These are phyloP conservation scores for Skeletonema marinoi DNA, from an alignment of 108 stramenopile genomes.

Conservation along the genomic window DNA sequence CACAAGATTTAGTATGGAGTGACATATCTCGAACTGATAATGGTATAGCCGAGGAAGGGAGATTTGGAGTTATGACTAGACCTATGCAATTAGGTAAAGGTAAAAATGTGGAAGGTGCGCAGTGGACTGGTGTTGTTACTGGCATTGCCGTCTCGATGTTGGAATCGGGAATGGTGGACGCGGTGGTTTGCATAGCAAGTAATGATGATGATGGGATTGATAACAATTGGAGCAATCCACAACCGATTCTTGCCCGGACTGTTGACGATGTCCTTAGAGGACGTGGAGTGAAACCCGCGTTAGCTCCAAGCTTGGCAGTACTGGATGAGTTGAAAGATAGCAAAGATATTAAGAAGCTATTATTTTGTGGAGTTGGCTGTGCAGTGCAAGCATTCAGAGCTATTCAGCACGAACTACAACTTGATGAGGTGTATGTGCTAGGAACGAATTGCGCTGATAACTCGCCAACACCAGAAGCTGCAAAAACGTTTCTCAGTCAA, in stretches of 20 bases:
- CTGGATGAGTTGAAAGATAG: conserved; percentile 69
- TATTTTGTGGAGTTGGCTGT: conserved; percentile 87
- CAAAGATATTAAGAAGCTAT: conserved; percentile 58
- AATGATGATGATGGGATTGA: conserved; percentile 13
- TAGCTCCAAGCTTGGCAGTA: conserved; percentile 74
- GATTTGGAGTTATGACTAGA: conserved; percentile 76
- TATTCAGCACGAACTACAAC: conserved; percentile 57
- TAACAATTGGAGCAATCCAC: conserved; percentile 53
- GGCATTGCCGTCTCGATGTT: conserved; percentile 72
- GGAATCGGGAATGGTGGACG: conserved; percentile 71
- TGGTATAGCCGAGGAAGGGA: conserved; percentile 55
- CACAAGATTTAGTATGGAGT: conserved; percentile 50
- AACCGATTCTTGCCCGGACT: conserved; percentile 73
- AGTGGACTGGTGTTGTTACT: conserved; percentile 84
- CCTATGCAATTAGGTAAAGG: conserved; percentile 69
- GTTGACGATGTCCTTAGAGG: conserved; percentile 65
- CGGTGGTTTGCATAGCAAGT: conserved; percentile 74
- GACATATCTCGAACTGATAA: neutral
- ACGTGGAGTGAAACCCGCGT: conserved; percentile 78
- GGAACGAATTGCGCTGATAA: conserved; percentile 88
- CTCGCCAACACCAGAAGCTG: conserved; percentile 75
- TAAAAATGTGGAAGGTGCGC: conserved; percentile 53
- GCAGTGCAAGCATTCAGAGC: conserved; percentile 84
- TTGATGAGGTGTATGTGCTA: conserved; percentile 77
- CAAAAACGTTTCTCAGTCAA: conserved; percentile 62